These are phyloP conservation scores for Trifolium dubium DNA, from an alignment of 306 rosid species.

Conservation along the genomic window DNA sequence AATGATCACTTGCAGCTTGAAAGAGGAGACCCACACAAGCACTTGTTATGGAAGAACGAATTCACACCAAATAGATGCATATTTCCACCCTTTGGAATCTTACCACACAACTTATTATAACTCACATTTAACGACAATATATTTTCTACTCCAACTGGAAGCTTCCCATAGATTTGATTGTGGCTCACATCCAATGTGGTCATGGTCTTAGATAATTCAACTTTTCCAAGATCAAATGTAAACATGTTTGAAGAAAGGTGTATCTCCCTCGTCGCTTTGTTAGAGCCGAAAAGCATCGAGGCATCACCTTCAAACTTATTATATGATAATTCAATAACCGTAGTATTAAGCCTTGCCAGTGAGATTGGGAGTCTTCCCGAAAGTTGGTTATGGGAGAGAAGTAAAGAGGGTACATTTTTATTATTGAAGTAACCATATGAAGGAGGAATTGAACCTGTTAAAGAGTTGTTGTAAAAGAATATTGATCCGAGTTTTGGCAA, in stretches of 20 bases:
- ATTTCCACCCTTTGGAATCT: slow-evolving; percentile 55
- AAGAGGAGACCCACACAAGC: slow-evolving; percentile 66
- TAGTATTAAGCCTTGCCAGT: slow-evolving; percentile 25
- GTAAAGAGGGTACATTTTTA: background rate
- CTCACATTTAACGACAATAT: slow-evolving; percentile 55
- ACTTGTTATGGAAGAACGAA: slow-evolving; percentile 14
- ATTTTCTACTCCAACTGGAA: slow-evolving; percentile 45
- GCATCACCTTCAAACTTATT: slow-evolving; percentile 65
- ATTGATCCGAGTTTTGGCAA: background rate
- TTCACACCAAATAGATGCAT: slow-evolving; percentile 33
- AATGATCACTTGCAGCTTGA: slow-evolving; percentile 42
- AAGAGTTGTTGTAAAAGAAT: slow-evolving; percentile 1
- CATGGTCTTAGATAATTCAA: slow-evolving; percentile 43
- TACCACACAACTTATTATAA: slow-evolving; percentile 61
- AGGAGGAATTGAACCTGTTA: slow-evolving; percentile 54
- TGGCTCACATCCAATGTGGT: slow-evolving; percentile 48
- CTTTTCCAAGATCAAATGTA: slow-evolving; percentile 46
- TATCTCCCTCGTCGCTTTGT: slow-evolving; percentile 30
- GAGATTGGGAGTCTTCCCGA: slow-evolving; percentile 54
- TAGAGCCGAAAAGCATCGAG: slow-evolving; percentile 50
- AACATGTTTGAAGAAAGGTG: slow-evolving; percentile 53
- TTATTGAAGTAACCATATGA: slow-evolving; percentile 45
- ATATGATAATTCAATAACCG: slow-evolving; percentile 43
- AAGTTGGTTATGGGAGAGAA: slow-evolving; percentile 61
- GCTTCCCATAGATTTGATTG: slow-evolving; percentile 50